Evolutionary conservation across 306 rosid genomes (phyloP), one percentile per base, ranked within the genome.

Genomic region (Rubus parviflorus): DNA sequence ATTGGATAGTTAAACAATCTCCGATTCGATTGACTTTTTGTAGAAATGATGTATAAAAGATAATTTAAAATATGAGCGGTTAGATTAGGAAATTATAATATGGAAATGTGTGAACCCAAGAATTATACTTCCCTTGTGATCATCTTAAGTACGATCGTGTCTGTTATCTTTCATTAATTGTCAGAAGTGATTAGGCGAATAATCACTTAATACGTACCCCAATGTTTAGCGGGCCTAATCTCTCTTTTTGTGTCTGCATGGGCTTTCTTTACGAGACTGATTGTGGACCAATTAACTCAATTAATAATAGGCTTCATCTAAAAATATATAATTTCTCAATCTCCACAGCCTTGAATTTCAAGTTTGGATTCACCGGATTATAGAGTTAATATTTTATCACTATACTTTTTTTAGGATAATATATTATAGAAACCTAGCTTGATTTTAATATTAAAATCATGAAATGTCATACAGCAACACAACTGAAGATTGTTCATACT

Each of bases 401-500:
- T 58, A 8, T 3, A 9, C 41, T 30, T 30, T 62, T 30, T 30
- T 62, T 35, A 62, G n/a, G 43, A 58, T 58, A 57, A 58, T 6
- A 37, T 63, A 63, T 63, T 35, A 15, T 30, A 58, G 64, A 58
- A 63, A 35, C 10, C 12, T 6, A 62, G 11, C 43, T 6, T 61
- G 20, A 23, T 20, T 17, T 35, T 2, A 62, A 35, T 35, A 35
- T 62, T 62, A 30, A 60, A 62, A 62, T 62, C 20, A 12, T 62
- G 45, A 62, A 15, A 62, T 62, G 68, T 7, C 68, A 37, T 63
- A 7, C 45, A 37, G 45, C 45, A 63, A 37, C 68, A 15, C 19
- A 11, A 35, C 11, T 14, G 43, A 62, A 5, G 68, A 62, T 62
- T 62, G 68, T 37, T 62, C 68, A 37, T 83, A 79, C 93, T 91